phyloP scores from a whole-genome alignment of 192 early-diverging fungal species.

The Linnemannia elongata region DNA sequence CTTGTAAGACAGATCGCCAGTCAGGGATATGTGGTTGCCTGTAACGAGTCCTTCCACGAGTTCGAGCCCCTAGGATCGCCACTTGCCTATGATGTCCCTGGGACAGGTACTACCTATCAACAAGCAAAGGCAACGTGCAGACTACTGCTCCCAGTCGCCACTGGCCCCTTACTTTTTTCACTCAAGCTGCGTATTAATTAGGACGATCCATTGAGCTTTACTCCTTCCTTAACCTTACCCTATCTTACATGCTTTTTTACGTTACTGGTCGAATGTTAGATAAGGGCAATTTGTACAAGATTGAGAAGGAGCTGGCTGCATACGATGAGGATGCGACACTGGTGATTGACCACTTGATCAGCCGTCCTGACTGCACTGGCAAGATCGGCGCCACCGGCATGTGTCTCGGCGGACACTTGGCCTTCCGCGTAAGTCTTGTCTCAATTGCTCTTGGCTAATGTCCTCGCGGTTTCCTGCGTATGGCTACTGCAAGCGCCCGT shows the following conservation, averaged over 20 bases:
- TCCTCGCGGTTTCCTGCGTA: too few relatives aligned
- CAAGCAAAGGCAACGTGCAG: neutral
- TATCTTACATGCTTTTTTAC: neutral
- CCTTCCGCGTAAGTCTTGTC: constrained; percentile 61
- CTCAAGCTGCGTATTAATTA: neutral
- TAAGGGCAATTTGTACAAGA: constrained; percentile 71
- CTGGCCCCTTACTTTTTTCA: neutral
- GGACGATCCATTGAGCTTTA: neutral
- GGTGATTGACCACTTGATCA: constrained; percentile 62
- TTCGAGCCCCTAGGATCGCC: constrained; percentile 66
- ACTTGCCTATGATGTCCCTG: constrained; percentile 69
- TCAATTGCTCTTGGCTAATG: neutral
- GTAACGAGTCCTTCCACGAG: constrained; percentile 74
- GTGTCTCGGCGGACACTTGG: constrained; percentile 72
- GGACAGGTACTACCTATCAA: constrained; percentile 35
- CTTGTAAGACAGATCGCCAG: constrained; percentile 46
- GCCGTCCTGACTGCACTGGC: constrained; percentile 69
- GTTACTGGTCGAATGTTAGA: constrained; percentile 41
- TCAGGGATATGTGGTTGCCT: constrained; percentile 66
- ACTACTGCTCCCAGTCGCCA: too few relatives aligned
- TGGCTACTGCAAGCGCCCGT: neutral
- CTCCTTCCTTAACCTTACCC: neutral
- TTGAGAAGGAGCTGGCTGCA: constrained; percentile 64
- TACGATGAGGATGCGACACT: constrained; percentile 74
- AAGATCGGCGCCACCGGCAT: constrained; percentile 71